Base-by-base conservation (phyloP, 768 basidiomycete species). In the Gloeophyllum trabeum region DNA sequence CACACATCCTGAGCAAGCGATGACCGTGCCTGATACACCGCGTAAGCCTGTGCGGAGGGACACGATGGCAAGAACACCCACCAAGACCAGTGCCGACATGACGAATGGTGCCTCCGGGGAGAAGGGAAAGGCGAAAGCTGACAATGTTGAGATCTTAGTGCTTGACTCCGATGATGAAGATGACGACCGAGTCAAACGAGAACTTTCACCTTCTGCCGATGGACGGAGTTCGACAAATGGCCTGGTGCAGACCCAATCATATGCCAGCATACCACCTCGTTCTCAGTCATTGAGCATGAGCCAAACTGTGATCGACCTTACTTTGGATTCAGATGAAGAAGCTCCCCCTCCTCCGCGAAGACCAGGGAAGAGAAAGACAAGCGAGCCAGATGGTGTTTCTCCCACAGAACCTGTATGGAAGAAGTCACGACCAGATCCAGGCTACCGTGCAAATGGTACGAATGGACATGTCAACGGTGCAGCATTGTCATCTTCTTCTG, bases 221-320 rank as follows among this genome's bases (percentile, higher is more conserved):
- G 36, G 36, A 32, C 41, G 26, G 4, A 16, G 32, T 10, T 35
- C 40, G 21, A 28, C 37, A 20, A 18, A 39, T 41, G 19, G 44
- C 13, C n/a, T 23, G 24, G 39, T 16, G 24, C 41, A 41, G 35
- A 36, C 42, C 32, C 44, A 34, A 40, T n/a, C n/a, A n/a, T n/a
- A n/a, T n/a, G 43, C 25, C 34, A 46, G 34, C 41, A 39, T 36
- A 5, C 22, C 43, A 37, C 43, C 41, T 10, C 24, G 36, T n/a
- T 41, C 54, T 20, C 40, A 50, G 3, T 61, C 60, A 41, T 61
- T 59, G 45, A 59, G 60, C 40, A 58, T 58, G 47, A 54, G 52
- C 19, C 61, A 64, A 10, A 70, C 75, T 48, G 79, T 93, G 35
- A 92, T 93, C 48, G 91, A 94, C 56, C 63, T 94, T 45, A 92